Base-by-base conservation (phyloP, 208 protist genomes). In the Wallacemonas sp. region DNA sequence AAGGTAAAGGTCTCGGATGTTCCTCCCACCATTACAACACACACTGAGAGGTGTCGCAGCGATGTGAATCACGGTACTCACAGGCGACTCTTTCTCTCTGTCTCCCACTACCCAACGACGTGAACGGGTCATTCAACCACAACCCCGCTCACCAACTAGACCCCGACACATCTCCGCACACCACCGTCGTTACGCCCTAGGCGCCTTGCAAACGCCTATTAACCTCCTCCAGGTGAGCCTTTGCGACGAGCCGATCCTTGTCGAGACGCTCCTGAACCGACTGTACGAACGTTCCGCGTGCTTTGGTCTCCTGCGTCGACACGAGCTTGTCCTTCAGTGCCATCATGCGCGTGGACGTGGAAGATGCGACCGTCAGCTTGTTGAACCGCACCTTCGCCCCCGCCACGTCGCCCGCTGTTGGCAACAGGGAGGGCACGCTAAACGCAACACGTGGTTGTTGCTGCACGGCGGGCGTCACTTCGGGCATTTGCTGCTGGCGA, bases 401-500 rank as follows among this genome's bases (percentile, higher is more conserved):
- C 1, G 89, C 85, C 1, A 92, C 37, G 3, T 68, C 48, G 21
- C 73, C 73, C 1, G 68, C 32, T 1, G 84, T 85, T 9, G 87
- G 90, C 39, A 89, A 71, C 0, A 85, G 58, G 1, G 79, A 63
- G 1, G 90, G 90, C 5, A 68, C 44, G 69, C 87, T 93, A 53
- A 62, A 79, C 0, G 78, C 79, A 1, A 54, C 33, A 9, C 75
- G 76, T 52, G 70, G 52, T n/a, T 72, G 67, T 6, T 54, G 44
- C 26, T 73, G 13, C 41, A 68, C 55, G 38, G 46, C 63, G 27
- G 68, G 42, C 26, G 75, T 85, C 22, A 92, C 79, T 57, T 62
- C 63, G 13, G 82, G 79, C 85, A 93, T 89, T 44, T 88, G 80
- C 71, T 89, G 79, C 60, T 88, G 90, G 1, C 62, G 68, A 44